Evolutionary conservation across 345 rosid genomes (phyloP).

Genomic region (Raphanus raphanistrum): DNA sequence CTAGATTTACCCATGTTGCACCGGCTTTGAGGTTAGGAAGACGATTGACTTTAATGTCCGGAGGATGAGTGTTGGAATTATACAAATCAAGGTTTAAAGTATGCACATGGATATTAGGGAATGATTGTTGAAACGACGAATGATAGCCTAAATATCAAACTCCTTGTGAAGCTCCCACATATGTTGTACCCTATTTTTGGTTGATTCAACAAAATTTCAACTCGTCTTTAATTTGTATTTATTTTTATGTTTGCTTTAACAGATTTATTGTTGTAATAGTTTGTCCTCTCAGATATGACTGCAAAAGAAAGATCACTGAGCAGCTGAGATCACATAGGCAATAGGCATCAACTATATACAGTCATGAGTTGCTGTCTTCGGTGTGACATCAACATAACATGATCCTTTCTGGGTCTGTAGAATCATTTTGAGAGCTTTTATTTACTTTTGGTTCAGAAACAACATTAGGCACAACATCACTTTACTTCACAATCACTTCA

Average conservation of each 20-base stretch:
- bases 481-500: too few species aligned
- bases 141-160: slow-evolving; percentile 12
- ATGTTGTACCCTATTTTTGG: not conserved
- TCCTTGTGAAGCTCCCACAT: not conserved
- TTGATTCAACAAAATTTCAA: not conserved
- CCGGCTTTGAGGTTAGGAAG: too few species aligned
- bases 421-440: not conserved
- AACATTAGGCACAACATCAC: not conserved
- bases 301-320: not conserved
- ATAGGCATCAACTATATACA: not conserved
- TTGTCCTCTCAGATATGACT: not conserved
- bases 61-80: slow-evolving; percentile 36
- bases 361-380: not conserved
- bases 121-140: not conserved
- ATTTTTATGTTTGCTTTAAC: not conserved
- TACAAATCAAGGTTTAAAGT: slow-evolving; percentile 25
- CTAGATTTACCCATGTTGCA: too few species aligned
- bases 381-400: not conserved
- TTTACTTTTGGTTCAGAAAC: not conserved
- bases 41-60: not conserved
- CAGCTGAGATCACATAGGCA: not conserved
- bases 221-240: not conserved
- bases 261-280: not conserved
- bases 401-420: not conserved
- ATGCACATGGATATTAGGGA: slow-evolving; percentile 46